phyloP scores from a whole-genome alignment of 371 early-diverging fungal species.

The Globomyces sp. region DNA sequence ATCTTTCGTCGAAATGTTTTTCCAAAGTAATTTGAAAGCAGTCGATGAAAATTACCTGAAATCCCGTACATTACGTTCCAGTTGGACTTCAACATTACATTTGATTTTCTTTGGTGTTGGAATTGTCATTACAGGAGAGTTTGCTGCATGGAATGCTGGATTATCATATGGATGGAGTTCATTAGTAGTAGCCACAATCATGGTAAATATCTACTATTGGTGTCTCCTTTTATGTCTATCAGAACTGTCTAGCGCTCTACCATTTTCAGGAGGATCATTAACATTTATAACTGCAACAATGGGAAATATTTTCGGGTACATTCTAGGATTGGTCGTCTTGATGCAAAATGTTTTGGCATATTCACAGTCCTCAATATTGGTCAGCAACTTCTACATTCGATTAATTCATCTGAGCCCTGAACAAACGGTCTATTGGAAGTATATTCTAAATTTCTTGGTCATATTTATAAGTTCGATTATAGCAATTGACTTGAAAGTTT shows the following conservation, averaged over 20 bases:
- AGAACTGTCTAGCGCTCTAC: conserved; percentile 1
- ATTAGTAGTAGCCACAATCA: not conserved
- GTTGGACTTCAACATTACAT: conserved; percentile 6
- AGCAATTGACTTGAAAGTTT: conserved; percentile 2
- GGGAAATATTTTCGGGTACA: conserved; percentile 6
- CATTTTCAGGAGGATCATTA: conserved; percentile 3
- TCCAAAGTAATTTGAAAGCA: not conserved
- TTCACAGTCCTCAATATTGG: not conserved
- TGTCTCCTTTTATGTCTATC: conserved; percentile 9
- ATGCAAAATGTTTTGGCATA: conserved; percentile 3
- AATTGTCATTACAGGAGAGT: conserved; percentile 1
- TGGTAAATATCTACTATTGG: conserved; percentile 6
- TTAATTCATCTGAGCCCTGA: not conserved
- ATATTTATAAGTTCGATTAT: not conserved
- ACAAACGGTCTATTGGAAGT: not conserved
- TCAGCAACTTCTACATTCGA: not conserved
- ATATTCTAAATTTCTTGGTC: not conserved
- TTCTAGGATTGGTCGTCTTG: conserved; percentile 1
- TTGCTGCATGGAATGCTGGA: not conserved
- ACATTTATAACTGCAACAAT: conserved; percentile 8
- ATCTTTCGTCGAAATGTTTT: not conserved
- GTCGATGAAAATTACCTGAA: conserved; percentile 1
- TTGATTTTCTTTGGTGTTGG: not conserved
- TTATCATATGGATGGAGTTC: conserved; percentile 10
- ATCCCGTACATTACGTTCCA: not conserved